Evolutionary conservation across 768 basidiomycete genomes (phyloP).

Genomic region (Pulveroboletus sp.): DNA sequence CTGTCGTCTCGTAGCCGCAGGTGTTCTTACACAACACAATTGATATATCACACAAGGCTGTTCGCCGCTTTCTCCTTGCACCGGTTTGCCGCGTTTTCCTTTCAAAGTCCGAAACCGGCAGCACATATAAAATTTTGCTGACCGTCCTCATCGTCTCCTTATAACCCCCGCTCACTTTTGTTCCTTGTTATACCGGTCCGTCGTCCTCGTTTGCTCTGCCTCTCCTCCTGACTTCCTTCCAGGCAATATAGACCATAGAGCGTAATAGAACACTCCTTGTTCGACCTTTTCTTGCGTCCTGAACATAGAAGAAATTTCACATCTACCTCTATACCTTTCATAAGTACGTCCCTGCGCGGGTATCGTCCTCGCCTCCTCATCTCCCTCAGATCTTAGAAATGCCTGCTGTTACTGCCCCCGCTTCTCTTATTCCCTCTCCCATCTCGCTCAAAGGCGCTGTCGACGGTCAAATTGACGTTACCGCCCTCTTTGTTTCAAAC

Average conservation of each 20-base stretch:
- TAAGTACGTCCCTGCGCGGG: slow-evolving; percentile 36
- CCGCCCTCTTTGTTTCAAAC: slow-evolving; percentile 79
- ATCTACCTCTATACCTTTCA: slow-evolving; percentile 32
- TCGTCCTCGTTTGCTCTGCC: not conserved
- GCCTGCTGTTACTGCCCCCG: slow-evolving; percentile 73
- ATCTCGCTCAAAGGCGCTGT: slow-evolving; percentile 70
- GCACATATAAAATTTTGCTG: slow-evolving; percentile 14
- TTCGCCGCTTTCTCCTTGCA: not conserved
- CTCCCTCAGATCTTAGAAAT: slow-evolving; percentile 54
- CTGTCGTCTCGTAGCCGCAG: slow-evolving; percentile 10
- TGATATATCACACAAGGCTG: slow-evolving; percentile 2
- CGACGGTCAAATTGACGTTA: slow-evolving; percentile 62
- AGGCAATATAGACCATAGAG: slow-evolving; percentile 43
- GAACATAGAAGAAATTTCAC: slow-evolving; percentile 32
- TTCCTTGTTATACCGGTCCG: slow-evolving; percentile 32
- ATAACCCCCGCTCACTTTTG: slow-evolving; percentile 32
- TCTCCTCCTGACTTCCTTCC: slow-evolving; percentile 3
- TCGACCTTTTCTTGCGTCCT: slow-evolving; percentile 21
- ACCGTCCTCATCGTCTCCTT: slow-evolving; percentile 6
- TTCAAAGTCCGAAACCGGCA: slow-evolving; percentile 30
- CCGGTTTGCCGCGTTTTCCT: not conserved
- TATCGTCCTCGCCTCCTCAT: not conserved
- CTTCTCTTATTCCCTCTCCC: slow-evolving; percentile 53
- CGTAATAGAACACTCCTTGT: slow-evolving; percentile 51
- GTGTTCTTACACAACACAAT: slow-evolving; percentile 9